A percentile compares a stretch with the other conserved stretches of the same genome.
Evolutionary conservation across 1,284 basidiomycete genomes (phyloP).

Genomic region (Anthracocystis walkeri): DNA sequence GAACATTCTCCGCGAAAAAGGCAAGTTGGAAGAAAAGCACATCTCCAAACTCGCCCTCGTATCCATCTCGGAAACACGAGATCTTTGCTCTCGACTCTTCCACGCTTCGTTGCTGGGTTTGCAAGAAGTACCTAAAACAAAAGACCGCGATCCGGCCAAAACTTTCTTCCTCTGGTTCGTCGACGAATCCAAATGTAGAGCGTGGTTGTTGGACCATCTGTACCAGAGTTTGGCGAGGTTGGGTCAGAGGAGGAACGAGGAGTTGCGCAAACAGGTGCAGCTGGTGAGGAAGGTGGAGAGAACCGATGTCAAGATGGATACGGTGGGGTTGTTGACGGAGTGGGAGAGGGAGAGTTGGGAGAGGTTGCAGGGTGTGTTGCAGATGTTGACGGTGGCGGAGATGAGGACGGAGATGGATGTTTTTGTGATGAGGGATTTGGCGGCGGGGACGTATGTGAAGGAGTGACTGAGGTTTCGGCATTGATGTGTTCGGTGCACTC

Average conservation of each 20-base stretch:
- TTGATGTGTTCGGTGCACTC: neutral
- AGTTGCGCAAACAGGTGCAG: constrained; percentile 49
- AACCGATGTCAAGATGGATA: constrained; percentile 61
- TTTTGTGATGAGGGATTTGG: constrained; percentile 55
- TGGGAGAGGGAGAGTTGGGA: constrained; percentile 57
- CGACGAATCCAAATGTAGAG: constrained; percentile 58
- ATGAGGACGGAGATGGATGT: constrained; percentile 54
- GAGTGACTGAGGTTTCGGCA: constrained; percentile 13
- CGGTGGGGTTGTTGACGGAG: constrained; percentile 49
- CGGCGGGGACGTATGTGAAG: constrained; percentile 23
- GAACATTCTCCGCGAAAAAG: constrained; percentile 82
- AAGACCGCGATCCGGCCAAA: constrained; percentile 63
- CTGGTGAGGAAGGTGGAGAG: constrained; percentile 63
- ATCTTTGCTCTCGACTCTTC: constrained; percentile 79
- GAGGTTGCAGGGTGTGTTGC: constrained; percentile 40
- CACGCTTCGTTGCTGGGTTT: constrained; percentile 61
- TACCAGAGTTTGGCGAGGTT: constrained; percentile 58
- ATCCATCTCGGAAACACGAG: constrained; percentile 85
- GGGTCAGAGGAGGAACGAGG: constrained; percentile 57
- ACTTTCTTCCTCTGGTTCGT: constrained; percentile 69
- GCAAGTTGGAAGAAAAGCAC: constrained; percentile 97
- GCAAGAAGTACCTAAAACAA: constrained; percentile 68
- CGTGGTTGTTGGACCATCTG: constrained; percentile 67
- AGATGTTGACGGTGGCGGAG: constrained; percentile 55
- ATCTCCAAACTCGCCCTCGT: constrained; percentile 94